phyloP scores from a whole-genome alignment of 225 moss, liverwort and hornwort genomes.

The Marchantia paleacea region DNA sequence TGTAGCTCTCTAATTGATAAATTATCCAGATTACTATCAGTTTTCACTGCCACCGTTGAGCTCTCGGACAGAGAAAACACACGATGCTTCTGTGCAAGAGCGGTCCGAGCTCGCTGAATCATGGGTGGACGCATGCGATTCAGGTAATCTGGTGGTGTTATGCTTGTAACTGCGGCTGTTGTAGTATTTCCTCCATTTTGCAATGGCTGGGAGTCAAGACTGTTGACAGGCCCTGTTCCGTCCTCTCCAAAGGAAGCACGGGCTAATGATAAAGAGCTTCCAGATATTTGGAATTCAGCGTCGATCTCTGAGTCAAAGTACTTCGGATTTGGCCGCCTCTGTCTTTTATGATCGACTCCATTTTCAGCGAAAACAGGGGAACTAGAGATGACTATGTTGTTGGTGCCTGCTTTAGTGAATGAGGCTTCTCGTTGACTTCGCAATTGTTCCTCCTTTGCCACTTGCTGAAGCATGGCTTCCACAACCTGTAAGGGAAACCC shows the following conservation, averaged over 20 bases:
- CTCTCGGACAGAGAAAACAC: slow-evolving; percentile 28
- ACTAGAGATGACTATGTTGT: slow-evolving; percentile 44
- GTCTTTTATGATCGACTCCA: slow-evolving; percentile 71
- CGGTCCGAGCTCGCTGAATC: slow-evolving; percentile 42
- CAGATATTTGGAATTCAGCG: slow-evolving; percentile 27
- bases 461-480: slow-evolving; percentile 76
- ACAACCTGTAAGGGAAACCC: slow-evolving; percentile 52
- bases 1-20: slow-evolving; percentile 95
- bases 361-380: slow-evolving; percentile 51
- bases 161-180: not conserved
- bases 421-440: slow-evolving; percentile 53
- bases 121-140: slow-evolving; percentile 32
- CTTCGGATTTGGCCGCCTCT: slow-evolving; percentile 89
- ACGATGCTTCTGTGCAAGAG: slow-evolving; percentile 44
- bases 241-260: slow-evolving; percentile 28
- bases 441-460: slow-evolving; percentile 60
- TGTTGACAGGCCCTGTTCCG: slow-evolving; percentile 2
- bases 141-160: not conserved
- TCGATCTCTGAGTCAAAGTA: slow-evolving; percentile 66
- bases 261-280: slow-evolving; percentile 19
- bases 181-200: slow-evolving; percentile 3
- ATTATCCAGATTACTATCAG: slow-evolving; percentile 59
- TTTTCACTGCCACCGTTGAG: slow-evolving; percentile 14
- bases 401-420: slow-evolving; percentile 47
- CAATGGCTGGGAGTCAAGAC: slow-evolving; percentile 15